phyloP scores from a whole-genome alignment of 306 rosid genomes.

The Malus orientalis region DNA sequence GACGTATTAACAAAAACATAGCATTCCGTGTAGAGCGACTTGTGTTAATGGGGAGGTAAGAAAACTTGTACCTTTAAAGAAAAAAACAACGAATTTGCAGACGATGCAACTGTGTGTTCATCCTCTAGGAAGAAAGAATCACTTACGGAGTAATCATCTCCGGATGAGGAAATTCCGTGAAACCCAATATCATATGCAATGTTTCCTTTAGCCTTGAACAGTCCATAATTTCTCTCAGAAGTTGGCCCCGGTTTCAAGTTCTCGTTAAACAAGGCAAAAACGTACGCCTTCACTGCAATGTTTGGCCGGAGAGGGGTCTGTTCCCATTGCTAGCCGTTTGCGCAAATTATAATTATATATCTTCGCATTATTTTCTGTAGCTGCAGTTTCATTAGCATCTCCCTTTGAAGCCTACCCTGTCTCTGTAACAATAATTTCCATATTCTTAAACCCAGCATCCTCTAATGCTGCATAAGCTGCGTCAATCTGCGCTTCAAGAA shows the following conservation, averaged over 20 bases:
- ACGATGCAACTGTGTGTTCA: not conserved
- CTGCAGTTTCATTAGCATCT: slow-evolving; percentile 51
- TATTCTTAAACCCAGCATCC: slow-evolving; percentile 61
- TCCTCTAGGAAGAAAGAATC: not conserved
- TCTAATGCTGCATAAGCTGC: slow-evolving; percentile 83
- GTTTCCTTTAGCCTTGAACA: slow-evolving; percentile 83
- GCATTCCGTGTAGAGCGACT: not conserved
- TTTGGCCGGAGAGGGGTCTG: slow-evolving; percentile 87
- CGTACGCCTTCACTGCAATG: slow-evolving; percentile 58
- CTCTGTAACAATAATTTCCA: slow-evolving; percentile 87
- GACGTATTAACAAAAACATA: not conserved
- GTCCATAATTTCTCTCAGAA: slow-evolving; percentile 84
- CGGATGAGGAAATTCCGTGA: slow-evolving; percentile 37
- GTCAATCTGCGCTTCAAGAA: slow-evolving; percentile 98
- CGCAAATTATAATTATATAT: slow-evolving; percentile 76
- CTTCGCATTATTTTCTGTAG: slow-evolving; percentile 60
- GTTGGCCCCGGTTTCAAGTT: slow-evolving; percentile 50
- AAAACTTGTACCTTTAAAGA: too few relatives aligned
- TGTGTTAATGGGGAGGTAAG: too few relatives aligned
- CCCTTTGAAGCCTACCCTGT: slow-evolving; percentile 85
- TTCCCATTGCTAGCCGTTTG: slow-evolving; percentile 74
- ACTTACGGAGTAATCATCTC: not conserved
- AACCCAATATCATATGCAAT: slow-evolving; percentile 71
- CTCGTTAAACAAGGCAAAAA: slow-evolving; percentile 84
- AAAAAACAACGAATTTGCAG: too few relatives aligned